A percentile compares a stretch with the other conserved stretches of the same genome.
These are phyloP conservation scores for Penicillium sp. DNA, from an alignment of 2,329 filamentous ascomycete species.

Conservation along the genomic window DNA sequence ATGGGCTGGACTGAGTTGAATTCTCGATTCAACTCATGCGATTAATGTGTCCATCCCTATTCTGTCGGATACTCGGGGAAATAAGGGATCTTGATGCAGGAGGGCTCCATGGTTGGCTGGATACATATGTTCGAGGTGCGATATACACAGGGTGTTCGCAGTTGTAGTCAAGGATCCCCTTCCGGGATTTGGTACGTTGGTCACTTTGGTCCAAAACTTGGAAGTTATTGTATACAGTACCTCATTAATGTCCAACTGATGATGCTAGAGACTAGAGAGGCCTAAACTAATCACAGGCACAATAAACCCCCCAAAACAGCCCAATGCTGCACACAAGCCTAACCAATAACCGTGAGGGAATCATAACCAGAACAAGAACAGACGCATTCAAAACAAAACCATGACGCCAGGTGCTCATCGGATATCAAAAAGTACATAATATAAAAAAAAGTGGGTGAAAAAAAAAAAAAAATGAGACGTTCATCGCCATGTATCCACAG, in stretches of 20 bases:
- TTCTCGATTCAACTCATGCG: neutral
- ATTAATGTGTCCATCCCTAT: constrained; percentile 1
- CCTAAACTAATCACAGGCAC: constrained; percentile 1
- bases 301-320: constrained; percentile 11
- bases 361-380: constrained; percentile 15
- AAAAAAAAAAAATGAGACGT: constrained; percentile 9
- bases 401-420: constrained; percentile 14
- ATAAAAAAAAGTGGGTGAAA: constrained; percentile 10
- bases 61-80: constrained; percentile 14
- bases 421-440: constrained; percentile 10
- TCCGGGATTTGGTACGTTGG: constrained; percentile 7
- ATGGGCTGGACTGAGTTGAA: neutral
- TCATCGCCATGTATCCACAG: constrained; percentile 32
- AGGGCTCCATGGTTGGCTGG: constrained; percentile 8
- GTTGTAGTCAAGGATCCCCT: constrained; percentile 10
- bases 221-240: constrained; percentile 2
- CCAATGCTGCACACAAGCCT: constrained; percentile 10
- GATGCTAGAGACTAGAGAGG: neutral
- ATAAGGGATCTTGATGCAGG: constrained; percentile 14
- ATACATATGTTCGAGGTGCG: constrained; percentile 7
- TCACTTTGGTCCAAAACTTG: neutral
- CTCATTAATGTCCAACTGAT: constrained; percentile 2
- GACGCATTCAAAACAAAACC: constrained; percentile 16
- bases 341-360: constrained; percentile 21
- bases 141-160: constrained; percentile 13